Evolutionary conservation across 192 early-diverging fungal species (phyloP).

Genomic region (Rhizoclosmatium globosum): DNA sequence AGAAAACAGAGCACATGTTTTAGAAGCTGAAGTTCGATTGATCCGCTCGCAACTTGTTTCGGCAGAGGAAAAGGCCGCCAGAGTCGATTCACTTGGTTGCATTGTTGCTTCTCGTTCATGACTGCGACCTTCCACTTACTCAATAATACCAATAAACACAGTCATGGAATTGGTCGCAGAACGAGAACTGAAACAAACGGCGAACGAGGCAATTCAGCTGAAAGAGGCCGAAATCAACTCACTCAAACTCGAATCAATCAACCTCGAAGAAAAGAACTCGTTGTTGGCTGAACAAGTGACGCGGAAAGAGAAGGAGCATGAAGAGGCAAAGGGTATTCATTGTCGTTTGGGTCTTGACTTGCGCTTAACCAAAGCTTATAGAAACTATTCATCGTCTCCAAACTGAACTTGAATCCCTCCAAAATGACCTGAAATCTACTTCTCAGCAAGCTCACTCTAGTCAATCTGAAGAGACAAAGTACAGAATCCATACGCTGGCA

Average conservation of each 20-base stretch:
- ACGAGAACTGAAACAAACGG: not conserved
- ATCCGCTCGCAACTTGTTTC: not conserved
- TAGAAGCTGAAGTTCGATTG: not conserved
- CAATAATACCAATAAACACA: no score
- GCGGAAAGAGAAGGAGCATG: not conserved
- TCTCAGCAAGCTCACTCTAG: not conserved
- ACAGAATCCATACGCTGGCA: constrained; percentile 3
- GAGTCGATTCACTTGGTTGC: not conserved
- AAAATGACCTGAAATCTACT: not conserved
- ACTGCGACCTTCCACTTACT: not conserved
- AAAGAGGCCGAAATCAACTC: not conserved
- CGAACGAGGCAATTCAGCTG: not conserved
- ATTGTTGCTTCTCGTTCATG: not conserved
- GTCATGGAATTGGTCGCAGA: not conserved
- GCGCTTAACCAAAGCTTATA: no score
- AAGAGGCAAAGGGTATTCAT: not conserved
- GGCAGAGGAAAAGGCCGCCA: not conserved
- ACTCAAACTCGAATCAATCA: not conserved
- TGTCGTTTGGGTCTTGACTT: no score
- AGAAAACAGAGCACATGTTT: not conserved
- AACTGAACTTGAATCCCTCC: not conserved
- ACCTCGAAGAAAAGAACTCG: not conserved
- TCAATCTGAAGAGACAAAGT: constrained; percentile 30
- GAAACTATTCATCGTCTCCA: not conserved
- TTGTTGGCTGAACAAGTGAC: not conserved